Evolutionary conservation across 2,329 filamentous ascomycete genomes (phyloP).

Genomic region (Juglanconis juglandina): DNA sequence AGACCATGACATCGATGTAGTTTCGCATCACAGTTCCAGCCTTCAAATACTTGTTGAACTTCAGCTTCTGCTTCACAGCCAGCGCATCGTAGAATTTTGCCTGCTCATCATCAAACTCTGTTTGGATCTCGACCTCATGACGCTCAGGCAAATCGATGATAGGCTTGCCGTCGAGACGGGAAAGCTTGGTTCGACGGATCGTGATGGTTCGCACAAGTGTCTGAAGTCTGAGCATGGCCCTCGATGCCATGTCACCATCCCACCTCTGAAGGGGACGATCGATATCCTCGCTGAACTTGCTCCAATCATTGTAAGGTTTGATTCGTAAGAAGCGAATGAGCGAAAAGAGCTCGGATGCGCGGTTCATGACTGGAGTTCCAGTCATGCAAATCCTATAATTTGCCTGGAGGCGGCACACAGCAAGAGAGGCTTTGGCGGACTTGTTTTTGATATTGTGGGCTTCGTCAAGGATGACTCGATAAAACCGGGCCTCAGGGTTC

Average conservation of each 20-base stretch:
- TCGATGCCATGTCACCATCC: background rate
- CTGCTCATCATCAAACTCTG: slow-evolving; percentile 63
- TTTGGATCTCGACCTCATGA: slow-evolving; percentile 54
- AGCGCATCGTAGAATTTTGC: slow-evolving; percentile 50
- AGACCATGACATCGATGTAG: slow-evolving; percentile 73
- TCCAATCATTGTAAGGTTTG: slow-evolving; percentile 18
- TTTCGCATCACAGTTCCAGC: slow-evolving; percentile 36
- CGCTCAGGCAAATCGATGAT: slow-evolving; percentile 66
- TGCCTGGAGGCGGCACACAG: slow-evolving; percentile 1
- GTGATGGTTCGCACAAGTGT: slow-evolving; percentile 68
- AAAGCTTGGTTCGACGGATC: slow-evolving; percentile 74
- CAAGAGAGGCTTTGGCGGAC: background rate
- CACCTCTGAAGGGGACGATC: slow-evolving; percentile 7
- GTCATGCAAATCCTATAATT: slow-evolving; percentile 14
- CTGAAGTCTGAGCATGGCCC: slow-evolving; percentile 38
- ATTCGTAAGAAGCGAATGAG: slow-evolving; percentile 33
- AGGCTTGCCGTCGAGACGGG: slow-evolving; percentile 70
- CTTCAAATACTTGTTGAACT: slow-evolving; percentile 27
- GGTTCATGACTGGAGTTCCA: slow-evolving; percentile 15
- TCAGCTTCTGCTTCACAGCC: slow-evolving; percentile 24
- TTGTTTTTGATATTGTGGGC: slow-evolving; percentile 16
- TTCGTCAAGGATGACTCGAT: slow-evolving; percentile 15
- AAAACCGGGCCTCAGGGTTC: background rate
- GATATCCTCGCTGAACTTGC: slow-evolving; percentile 33
- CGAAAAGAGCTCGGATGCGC: slow-evolving; percentile 7